Evolutionary conservation across 225 moss, liverwort and hornwort genomes (phyloP).

Genomic region (Takakia lepidozioides): DNA sequence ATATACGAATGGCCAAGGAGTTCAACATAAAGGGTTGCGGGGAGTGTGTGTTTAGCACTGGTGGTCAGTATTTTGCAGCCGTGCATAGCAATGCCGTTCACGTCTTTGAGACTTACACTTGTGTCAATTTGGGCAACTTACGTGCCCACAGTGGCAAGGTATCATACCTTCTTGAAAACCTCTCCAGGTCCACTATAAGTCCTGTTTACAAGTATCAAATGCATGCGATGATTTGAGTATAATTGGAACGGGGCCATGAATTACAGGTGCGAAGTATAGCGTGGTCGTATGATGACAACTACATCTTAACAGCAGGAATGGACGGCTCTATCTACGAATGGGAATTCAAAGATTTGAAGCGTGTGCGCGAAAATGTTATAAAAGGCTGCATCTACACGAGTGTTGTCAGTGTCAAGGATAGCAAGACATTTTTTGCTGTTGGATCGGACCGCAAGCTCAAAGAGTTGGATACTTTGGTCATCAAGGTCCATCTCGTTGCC

Average conservation of each 20-base stretch:
- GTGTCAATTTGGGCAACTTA: slow-evolving; percentile 51
- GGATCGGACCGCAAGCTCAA: slow-evolving; percentile 83
- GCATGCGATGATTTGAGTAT: background rate
- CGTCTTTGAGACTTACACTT: slow-evolving; percentile 55
- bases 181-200: no score
- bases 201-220: background rate
- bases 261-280: slow-evolving; percentile 67
- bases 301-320: slow-evolving; percentile 65
- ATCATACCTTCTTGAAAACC: background rate
- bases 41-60: slow-evolving; percentile 66
- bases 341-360: slow-evolving; percentile 67
- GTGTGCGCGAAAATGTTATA: slow-evolving; percentile 73
- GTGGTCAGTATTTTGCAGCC: slow-evolving; percentile 62
- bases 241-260: background rate
- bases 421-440: slow-evolving; percentile 68
- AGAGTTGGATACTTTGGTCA: slow-evolving; percentile 85
- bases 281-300: slow-evolving; percentile 80
- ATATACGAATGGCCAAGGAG: slow-evolving; percentile 65
- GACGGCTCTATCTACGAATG: slow-evolving; percentile 93
- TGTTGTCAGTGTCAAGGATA: slow-evolving; percentile 56
- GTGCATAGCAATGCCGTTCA: slow-evolving; percentile 49
- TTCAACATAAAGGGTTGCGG: slow-evolving; percentile 79
- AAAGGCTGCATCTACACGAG: slow-evolving; percentile 79
- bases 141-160: slow-evolving; percentile 86
- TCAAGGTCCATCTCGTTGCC: no score